Evolutionary conservation across 1,139 yeast species (phyloP).

Genomic region (Geotrichum restrictum): DNA sequence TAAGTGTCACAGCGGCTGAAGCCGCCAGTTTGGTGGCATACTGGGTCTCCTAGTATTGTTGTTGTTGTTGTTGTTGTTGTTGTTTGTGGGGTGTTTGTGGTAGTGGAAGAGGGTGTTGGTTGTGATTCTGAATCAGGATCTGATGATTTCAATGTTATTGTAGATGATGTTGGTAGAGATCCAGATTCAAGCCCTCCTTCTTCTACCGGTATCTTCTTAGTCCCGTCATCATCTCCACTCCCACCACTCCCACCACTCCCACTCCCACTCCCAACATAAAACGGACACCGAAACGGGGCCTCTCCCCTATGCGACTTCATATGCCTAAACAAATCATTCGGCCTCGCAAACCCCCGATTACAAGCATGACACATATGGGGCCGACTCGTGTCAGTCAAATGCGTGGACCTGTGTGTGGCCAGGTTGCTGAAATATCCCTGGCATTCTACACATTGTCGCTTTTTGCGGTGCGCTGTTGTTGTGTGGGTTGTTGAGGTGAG

Average conservation of each 20-base stretch:
- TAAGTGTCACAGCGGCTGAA: slow-evolving; percentile 87
- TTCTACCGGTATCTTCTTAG: too few species aligned
- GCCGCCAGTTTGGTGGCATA: slow-evolving; percentile 76
- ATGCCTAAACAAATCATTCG: slow-evolving; percentile 81
- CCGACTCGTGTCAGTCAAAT: slow-evolving; percentile 51
- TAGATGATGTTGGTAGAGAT: too few species aligned
- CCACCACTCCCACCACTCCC: slow-evolving; percentile 5
- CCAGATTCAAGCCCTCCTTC: too few species aligned
- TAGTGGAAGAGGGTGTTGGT: slow-evolving; percentile 8
- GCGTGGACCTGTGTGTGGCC: slow-evolving; percentile 83
- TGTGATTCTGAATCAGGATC: neutral
- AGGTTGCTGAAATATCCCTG: slow-evolving; percentile 69
- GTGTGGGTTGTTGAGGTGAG: neutral
- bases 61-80: slow-evolving; percentile 22
- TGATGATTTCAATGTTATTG: too few species aligned
- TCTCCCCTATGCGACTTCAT: slow-evolving; percentile 61
- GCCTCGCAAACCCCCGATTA: slow-evolving; percentile 79
- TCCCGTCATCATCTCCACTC: too few species aligned
- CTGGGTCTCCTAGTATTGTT: slow-evolving; percentile 50
- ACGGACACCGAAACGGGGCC: slow-evolving; percentile 39
- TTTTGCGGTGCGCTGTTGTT: slow-evolving; percentile 44
- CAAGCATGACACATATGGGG: slow-evolving; percentile 64
- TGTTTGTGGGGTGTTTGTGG: slow-evolving; percentile 10
- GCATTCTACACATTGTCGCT: slow-evolving; percentile 83
- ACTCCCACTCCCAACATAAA: slow-evolving; percentile 20